Conservation (phyloP, 2,329 filamentous ascomycete genomes). For the Epichloe bromicola region DNA sequence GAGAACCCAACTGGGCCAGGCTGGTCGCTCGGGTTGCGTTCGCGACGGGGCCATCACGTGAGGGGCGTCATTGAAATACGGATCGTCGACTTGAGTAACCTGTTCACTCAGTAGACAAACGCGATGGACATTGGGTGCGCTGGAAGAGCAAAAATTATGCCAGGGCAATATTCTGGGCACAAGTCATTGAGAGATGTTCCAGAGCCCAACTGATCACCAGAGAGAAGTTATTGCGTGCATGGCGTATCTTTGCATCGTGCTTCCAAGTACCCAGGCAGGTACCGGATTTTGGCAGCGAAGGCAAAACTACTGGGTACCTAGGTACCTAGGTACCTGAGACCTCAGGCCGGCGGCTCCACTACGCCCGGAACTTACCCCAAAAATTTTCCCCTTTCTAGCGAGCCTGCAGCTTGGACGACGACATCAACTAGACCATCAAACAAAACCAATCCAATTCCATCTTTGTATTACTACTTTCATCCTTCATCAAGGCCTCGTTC, state of each 20-base stretch:
- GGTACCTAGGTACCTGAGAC: constrained; percentile 16
- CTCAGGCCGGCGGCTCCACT: constrained; percentile 18
- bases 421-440: neutral
- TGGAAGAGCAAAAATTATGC: no score
- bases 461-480: constrained; percentile 4
- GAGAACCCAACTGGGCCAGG: neutral
- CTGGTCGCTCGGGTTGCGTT: neutral
- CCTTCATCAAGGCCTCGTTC: neutral
- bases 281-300: neutral
- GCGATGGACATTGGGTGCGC: no score
- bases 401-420: neutral
- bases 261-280: no score
- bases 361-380: constrained; percentile 10
- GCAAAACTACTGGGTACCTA: no score
- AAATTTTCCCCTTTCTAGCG: constrained; percentile 18
- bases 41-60: constrained; percentile 1
- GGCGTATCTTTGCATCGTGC: no score
- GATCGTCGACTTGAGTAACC: no score
- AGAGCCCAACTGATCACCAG: no score
- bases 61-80: neutral
- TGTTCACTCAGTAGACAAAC: neutral
- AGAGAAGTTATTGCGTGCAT: no score
- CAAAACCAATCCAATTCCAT: neutral
- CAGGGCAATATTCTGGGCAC: no score
- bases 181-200: no score